Evolutionary conservation across 2,329 filamentous ascomycete genomes (phyloP), one percentile per base, ranked within the genome.

Genomic region (Chalara sp.): DNA sequence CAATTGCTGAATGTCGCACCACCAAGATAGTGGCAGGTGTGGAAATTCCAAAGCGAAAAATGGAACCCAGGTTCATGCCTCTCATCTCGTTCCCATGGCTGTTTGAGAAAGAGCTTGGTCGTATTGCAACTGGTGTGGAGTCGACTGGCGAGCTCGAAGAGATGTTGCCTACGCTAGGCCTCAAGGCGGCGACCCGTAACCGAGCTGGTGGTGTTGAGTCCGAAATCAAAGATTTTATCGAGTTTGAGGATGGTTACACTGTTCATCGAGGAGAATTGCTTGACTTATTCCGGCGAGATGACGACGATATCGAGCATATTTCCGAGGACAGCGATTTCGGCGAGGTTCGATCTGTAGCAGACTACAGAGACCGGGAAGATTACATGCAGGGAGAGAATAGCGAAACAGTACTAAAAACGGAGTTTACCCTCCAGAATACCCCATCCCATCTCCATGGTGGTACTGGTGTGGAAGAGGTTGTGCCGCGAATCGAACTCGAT

Each of bases 11-110:
- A 58, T 72, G 72, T 35, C 65, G 66, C 29, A 51, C 58, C 8
- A 68, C 60, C 1, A 69, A 67, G 54, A 60, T 67, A 2, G 67
- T 67, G 6, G 73, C 65, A 12, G 71, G 69, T 1, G 56, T 63
- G 32, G 59, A 62, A n/a, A 60, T 71, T 6, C 68, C 67, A 5
- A 56, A 63, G 10, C 64, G 68, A 28, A 65, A 63, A 21, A 68
- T 70, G 62, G 69, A 67, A 8, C 61, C 73, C 2, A 72, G 72
- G 6, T 70, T 72, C 2, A 85, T 90, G 75, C 92, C 93, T 0
- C 72, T 97, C 6, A 93, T 96, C 60, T 93, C 86, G 53, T 97
- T 96, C 60, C 92, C 93, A 0, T 99, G 93, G 93, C 72, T 97
- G 2, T 95, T 97, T 56, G 76, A 83, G 10, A 76, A 78, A 43